Evolutionary conservation across 768 basidiomycete genomes (phyloP).

Genomic region (Leucocoprinus birnbaumii): DNA sequence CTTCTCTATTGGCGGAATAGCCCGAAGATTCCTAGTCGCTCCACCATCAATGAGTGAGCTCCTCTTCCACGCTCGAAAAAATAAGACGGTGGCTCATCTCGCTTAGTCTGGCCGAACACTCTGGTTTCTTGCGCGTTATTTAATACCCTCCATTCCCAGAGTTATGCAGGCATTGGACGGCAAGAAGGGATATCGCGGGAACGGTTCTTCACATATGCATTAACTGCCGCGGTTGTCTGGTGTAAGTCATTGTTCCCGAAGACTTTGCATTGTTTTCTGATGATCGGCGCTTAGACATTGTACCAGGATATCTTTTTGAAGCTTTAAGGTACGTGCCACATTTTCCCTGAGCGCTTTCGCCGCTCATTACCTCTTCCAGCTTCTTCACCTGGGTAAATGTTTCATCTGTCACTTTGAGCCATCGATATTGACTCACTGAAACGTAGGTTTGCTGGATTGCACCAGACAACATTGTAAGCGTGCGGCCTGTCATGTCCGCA

Average conservation of each 20-base stretch:
- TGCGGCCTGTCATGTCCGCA: constrained; percentile 11
- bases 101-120: constrained; percentile 69
- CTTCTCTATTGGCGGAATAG: constrained; percentile 53
- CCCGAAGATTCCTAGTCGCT: constrained; percentile 60
- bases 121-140: constrained; percentile 70
- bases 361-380: constrained; percentile 19
- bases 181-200: constrained; percentile 56
- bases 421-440: constrained; percentile 12
- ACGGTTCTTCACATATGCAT: constrained; percentile 55
- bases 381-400: constrained; percentile 45
- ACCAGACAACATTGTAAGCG: constrained; percentile 48
- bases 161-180: constrained; percentile 51
- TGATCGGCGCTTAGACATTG: constrained; percentile 34
- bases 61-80: not conserved
- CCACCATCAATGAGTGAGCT: constrained; percentile 62
- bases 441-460: constrained; percentile 63
- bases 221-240: constrained; percentile 43
- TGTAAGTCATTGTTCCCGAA: constrained; percentile 27
- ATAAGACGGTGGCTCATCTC: constrained; percentile 2
- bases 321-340: constrained; percentile 41
- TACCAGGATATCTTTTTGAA: constrained; percentile 64
- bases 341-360: constrained; percentile 2
- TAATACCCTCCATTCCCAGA: constrained; percentile 69
- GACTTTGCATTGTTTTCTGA: not conserved
- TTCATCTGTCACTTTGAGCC: not conserved